Percentiles rank a stretch among this genome's conserved stretches.
phyloP scores from a whole-genome alignment of 2,329 filamentous ascomycete genomes.

The Fusarium nurragi region DNA sequence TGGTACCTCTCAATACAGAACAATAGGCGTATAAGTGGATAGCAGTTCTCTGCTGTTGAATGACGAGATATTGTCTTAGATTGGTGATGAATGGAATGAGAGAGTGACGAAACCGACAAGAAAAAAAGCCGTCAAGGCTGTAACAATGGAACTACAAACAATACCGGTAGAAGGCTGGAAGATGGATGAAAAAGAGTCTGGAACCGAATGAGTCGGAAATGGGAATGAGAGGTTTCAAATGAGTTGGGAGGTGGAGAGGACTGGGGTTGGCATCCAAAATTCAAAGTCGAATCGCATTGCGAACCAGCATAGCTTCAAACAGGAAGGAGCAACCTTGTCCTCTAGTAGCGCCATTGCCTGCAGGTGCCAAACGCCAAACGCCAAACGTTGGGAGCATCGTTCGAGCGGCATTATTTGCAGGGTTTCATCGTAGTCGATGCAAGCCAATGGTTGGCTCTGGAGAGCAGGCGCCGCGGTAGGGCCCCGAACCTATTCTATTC shows the following conservation, averaged over 20 bases:
- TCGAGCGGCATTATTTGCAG: conserved; percentile 6
- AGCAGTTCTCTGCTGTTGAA: conserved; percentile 18
- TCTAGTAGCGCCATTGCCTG: conserved; percentile 35
- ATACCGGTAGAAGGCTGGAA: conserved; percentile 28
- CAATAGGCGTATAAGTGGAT: conserved; percentile 17
- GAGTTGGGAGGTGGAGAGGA: conserved; percentile 18
- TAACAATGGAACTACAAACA: conserved; percentile 21
- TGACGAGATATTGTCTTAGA: conserved; percentile 28
- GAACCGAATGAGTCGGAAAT: conserved; percentile 23
- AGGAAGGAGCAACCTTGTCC: conserved; percentile 18
- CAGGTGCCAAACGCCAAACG: conserved; percentile 41
- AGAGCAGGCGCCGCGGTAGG: background rate
- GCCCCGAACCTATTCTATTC: conserved; percentile 6
- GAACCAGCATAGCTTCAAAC: conserved; percentile 30
- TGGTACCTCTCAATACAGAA: conserved; percentile 5
- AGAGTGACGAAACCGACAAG: conserved; percentile 34
- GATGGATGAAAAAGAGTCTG: conserved; percentile 28
- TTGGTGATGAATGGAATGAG: conserved; percentile 34
- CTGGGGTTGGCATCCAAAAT: conserved; percentile 10
- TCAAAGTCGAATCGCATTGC: conserved; percentile 20
- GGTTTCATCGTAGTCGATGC: conserved; percentile 1
- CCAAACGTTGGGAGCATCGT: conserved; percentile 15
- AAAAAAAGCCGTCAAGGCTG: conserved; percentile 14
- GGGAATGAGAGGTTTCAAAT: conserved; percentile 37
- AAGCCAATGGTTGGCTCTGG: conserved; percentile 17